Evolutionary conservation across 228 moss, liverwort and hornwort genomes (phyloP), one percentile per base, ranked within the genome.

Genomic region (Sphagnum fallax): DNA sequence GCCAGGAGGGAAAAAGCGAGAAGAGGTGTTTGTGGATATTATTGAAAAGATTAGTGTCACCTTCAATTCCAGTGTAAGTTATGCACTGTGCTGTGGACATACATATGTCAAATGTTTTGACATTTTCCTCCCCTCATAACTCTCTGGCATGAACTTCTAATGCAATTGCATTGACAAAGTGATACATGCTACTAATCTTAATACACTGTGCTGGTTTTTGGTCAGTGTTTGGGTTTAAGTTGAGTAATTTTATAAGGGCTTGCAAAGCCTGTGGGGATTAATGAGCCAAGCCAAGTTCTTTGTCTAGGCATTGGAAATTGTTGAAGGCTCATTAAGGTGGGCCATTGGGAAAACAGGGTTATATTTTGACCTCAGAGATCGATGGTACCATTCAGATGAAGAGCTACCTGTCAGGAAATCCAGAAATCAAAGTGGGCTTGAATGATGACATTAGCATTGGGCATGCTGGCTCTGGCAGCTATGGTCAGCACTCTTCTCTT

Each of bases 31-130:
- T 74, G 91, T 98, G 59, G 98, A 98, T 73, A 98, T 98, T 69
- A 98, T 94, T 67, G 98, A 98, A 75, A 98, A 89, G 82, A 98
- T 98, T 71, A 98, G 98, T 77, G 98, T 98, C 32, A 98, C 98
- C 6, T 98, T 98, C 75, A 94, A 90, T 81, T 79, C 98, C 49
- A 94, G 89, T 76, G 98, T 98, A 71, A 90, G 90, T 84, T 32
- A 7, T 12, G 15, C 14, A 11, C 11, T 60, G 6, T 16, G 61
- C 32, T 32, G 32, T 32, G 32, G 2, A 32, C 32, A 32, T 32
- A 32, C 32, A 32, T 32, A 32, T 32, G 32, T 32, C 32, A 32
- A 32, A 32, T 32, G 32, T 32, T 32, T 2, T 2, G 2, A 32
- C 32, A 32, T 32, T 32, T 32, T 32, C 32, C 32, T 32, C 32